A percentile compares a stretch with the other conserved stretches of the same genome.
Conservation (phyloP, 2,329 filamentous ascomycete genomes). For the Alternaria consortialis region DNA sequence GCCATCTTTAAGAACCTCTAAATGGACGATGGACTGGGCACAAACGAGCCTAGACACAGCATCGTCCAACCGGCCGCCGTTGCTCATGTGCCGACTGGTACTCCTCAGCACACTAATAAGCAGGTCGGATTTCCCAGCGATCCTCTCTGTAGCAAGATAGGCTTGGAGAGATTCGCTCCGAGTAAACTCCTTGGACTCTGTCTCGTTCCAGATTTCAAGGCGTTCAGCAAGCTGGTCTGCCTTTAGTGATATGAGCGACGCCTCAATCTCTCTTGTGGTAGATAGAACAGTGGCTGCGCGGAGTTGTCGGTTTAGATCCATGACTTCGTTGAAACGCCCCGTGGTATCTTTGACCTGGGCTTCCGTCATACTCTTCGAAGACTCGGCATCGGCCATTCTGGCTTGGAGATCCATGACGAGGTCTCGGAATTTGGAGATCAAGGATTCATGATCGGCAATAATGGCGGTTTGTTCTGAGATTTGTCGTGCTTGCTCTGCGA, state of each 20-base stretch:
- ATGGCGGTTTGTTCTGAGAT: conserved; percentile 78
- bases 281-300: conserved; percentile 90
- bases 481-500: conserved; percentile 80
- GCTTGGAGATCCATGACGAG: conserved; percentile 85
- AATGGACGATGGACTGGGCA: conserved; percentile 83
- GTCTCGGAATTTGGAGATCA: conserved; percentile 85
- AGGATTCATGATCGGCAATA: conserved; percentile 89
- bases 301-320: conserved; percentile 94
- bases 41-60: conserved; percentile 69
- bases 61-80: conserved; percentile 77
- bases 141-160: conserved; percentile 84
- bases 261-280: conserved; percentile 91
- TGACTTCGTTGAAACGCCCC: conserved; percentile 88
- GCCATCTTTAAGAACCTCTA: conserved; percentile 83
- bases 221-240: conserved; percentile 90
- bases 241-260: conserved; percentile 86
- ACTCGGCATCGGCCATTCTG: conserved; percentile 90
- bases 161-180: conserved; percentile 89
- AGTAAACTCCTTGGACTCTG: conserved; percentile 67
- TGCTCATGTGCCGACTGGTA: conserved; percentile 67
- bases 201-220: conserved; percentile 69
- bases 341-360: conserved; percentile 91
- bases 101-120: conserved; percentile 24
- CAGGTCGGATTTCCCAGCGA: conserved; percentile 79
- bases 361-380: conserved; percentile 91